Evolutionary conservation across 2,329 filamentous ascomycete species (phyloP).

Genomic region (Sporothrix humicola): DNA sequence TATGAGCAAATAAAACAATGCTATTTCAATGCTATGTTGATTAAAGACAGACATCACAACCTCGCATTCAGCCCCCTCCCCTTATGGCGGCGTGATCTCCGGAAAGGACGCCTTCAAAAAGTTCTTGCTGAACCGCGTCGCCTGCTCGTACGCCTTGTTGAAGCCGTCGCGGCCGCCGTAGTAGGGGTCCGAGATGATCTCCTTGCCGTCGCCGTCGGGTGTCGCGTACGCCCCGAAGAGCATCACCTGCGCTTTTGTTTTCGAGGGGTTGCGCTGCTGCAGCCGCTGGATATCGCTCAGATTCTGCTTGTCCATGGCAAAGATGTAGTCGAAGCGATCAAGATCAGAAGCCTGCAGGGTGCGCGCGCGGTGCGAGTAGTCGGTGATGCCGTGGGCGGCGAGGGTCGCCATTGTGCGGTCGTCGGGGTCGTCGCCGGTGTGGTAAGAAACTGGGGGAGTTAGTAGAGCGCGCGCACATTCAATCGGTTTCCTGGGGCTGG

Average conservation of each 20-base stretch:
- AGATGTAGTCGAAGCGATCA: conserved; percentile 84
- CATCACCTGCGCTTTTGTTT: conserved; percentile 68
- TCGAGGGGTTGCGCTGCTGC: conserved; percentile 61
- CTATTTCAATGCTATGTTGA: background rate
- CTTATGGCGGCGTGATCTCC: conserved; percentile 36
- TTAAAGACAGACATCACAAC: background rate
- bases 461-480: background rate
- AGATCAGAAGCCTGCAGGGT: conserved; percentile 75
- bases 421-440: conserved; percentile 77
- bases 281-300: conserved; percentile 70
- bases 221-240: conserved; percentile 85
- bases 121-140: conserved; percentile 74
- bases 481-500: background rate
- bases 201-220: conserved; percentile 64
- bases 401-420: conserved; percentile 83
- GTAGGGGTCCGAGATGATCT: conserved; percentile 87
- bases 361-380: conserved; percentile 78
- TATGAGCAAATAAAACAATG: background rate
- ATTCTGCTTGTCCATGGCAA: conserved; percentile 92
- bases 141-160: conserved; percentile 84
- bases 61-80: too few relatives aligned
- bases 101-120: conserved; percentile 69
- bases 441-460: conserved; percentile 70
- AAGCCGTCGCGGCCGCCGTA: conserved; percentile 87
- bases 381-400: conserved; percentile 71